These are phyloP conservation scores for Exophiala dermatitidis DNA, from an alignment of 2,329 filamentous ascomycete species.

Conservation along the genomic window DNA sequence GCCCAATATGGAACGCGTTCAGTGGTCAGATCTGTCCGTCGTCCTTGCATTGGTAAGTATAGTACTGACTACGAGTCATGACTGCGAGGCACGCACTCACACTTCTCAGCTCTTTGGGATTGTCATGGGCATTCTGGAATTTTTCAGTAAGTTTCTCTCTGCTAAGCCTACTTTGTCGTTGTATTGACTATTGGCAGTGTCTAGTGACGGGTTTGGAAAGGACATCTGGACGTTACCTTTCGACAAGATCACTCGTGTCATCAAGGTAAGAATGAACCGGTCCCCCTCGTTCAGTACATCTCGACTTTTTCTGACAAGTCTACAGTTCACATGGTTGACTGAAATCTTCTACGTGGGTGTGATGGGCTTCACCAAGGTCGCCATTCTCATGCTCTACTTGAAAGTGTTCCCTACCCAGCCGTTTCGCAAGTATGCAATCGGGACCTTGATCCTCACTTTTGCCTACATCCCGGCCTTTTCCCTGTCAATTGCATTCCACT, in stretches of 20 bases:
- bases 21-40: slow-evolving; percentile 14
- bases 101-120: slow-evolving; percentile 8
- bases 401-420: slow-evolving; percentile 44
- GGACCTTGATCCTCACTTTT: slow-evolving; percentile 37
- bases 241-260: slow-evolving; percentile 34
- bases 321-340: slow-evolving; percentile 22
- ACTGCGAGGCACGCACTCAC: not conserved
- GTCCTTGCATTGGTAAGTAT: slow-evolving; percentile 10
- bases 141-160: slow-evolving; percentile 10
- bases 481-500: slow-evolving; percentile 45
- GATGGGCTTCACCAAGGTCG: slow-evolving; percentile 44
- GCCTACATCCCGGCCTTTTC: slow-evolving; percentile 40
- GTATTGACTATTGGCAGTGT: slow-evolving; percentile 6
- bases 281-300: not conserved
- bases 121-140: slow-evolving; percentile 15
- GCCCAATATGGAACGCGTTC: not conserved
- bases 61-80: not conserved
- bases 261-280: not conserved
- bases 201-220: slow-evolving; percentile 34
- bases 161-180: too few relatives aligned
- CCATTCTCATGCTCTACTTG: slow-evolving; percentile 50
- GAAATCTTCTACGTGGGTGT: slow-evolving; percentile 44
- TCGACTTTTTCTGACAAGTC: not conserved
- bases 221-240: slow-evolving; percentile 42
- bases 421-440: slow-evolving; percentile 40